Conservation (phyloP, 1,139 yeast genomes). For the Geotrichum candidum region DNA sequence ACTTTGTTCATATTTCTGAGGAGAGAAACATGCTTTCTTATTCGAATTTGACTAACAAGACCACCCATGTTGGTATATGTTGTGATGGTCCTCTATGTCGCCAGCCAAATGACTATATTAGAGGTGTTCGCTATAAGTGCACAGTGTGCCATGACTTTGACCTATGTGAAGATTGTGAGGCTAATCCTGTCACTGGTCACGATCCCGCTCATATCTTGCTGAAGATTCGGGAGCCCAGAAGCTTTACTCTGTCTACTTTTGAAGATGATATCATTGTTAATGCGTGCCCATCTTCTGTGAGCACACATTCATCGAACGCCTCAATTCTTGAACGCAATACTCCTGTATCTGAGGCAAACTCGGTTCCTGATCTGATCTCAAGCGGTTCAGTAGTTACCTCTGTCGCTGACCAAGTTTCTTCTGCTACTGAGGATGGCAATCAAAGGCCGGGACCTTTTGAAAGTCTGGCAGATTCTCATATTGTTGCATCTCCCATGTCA, state of each 20-base stretch:
- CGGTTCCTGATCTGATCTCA: not conserved
- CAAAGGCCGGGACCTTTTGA: not conserved
- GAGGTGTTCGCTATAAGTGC: constrained; percentile 48
- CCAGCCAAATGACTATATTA: constrained; percentile 24
- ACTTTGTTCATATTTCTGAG: constrained; percentile 22
- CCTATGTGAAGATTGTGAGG: constrained; percentile 46
- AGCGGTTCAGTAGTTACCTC: not conserved
- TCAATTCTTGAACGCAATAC: not conserved
- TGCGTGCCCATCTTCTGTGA: not conserved
- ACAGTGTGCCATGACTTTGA: constrained; percentile 47
- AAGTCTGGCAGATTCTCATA: not conserved
- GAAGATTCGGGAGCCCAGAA: constrained; percentile 18
- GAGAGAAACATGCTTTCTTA: constrained; percentile 15
- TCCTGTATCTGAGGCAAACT: not conserved
- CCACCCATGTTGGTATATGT: constrained; percentile 23
- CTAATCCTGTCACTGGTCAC: constrained; percentile 24
- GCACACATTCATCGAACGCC: not conserved
- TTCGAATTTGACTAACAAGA: constrained; percentile 1
- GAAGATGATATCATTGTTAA: not conserved
- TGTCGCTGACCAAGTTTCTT: not conserved
- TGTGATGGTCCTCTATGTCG: constrained; percentile 45
- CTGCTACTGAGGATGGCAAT: not conserved
- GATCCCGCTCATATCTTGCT: constrained; percentile 26
- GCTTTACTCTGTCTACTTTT: not conserved
- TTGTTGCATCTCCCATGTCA: not conserved